Percentiles rank a stretch among this genome's conserved stretches.
Conservation (phyloP, 2,329 filamentous ascomycete genomes). For the Arthrobotrys megalospora region DNA sequence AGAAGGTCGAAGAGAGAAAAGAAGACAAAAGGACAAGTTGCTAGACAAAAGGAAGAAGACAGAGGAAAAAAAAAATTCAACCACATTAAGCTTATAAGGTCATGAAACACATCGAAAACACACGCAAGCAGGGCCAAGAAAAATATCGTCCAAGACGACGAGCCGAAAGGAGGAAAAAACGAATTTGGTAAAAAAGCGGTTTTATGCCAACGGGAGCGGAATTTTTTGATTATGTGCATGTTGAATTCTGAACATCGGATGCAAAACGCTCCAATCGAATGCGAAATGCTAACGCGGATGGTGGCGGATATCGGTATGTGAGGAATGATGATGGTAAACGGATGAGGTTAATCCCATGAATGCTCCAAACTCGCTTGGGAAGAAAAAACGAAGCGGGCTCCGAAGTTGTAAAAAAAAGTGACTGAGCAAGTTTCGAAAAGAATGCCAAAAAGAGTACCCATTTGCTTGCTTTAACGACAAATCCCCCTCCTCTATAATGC, state of each 20-base stretch:
- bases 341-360: slow-evolving; percentile 40
- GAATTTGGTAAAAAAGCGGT: background rate
- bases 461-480: slow-evolving; percentile 60
- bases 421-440: slow-evolving; percentile 31
- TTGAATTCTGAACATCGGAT: slow-evolving; percentile 27
- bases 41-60: slow-evolving; percentile 25
- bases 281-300: slow-evolving; percentile 14
- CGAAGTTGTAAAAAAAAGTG: slow-evolving; percentile 32
- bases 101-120: slow-evolving; percentile 60
- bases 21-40: slow-evolving; percentile 13
- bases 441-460: slow-evolving; percentile 52
- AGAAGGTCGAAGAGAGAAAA: slow-evolving; percentile 7
- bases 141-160: slow-evolving; percentile 24
- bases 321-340: slow-evolving; percentile 37
- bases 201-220: slow-evolving; percentile 44
- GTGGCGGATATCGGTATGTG: slow-evolving; percentile 11
- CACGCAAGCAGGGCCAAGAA: slow-evolving; percentile 35
- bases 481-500: slow-evolving; percentile 59
- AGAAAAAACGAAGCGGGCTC: slow-evolving; percentile 22
- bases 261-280: slow-evolving; percentile 29
- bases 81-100: slow-evolving; percentile 59
- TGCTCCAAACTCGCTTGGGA: slow-evolving; percentile 58
- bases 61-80: slow-evolving; percentile 41
- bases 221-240: slow-evolving; percentile 25
- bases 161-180: slow-evolving; percentile 20